A percentile compares a stretch with the other conserved stretches of the same genome.
phyloP scores from a whole-genome alignment of 495 filamentous ascomycete species.

The Lentithecium fluviatile region DNA sequence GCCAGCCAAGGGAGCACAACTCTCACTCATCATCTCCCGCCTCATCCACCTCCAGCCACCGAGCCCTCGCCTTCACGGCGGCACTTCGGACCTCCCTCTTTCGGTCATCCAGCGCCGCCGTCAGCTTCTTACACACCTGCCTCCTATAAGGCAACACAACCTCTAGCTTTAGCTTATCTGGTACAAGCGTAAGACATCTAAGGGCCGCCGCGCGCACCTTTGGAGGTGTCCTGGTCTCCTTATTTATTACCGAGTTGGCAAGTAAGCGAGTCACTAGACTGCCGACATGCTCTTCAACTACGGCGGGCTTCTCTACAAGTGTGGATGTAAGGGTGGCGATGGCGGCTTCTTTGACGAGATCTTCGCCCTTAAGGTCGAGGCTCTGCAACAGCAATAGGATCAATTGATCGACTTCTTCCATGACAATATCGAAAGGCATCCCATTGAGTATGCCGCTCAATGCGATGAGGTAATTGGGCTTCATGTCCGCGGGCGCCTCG shows the following conservation, averaged over 20 bases:
- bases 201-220: constrained; percentile 55
- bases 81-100: constrained; percentile 66
- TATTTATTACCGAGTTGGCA: constrained; percentile 38
- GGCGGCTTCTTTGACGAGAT: constrained; percentile 61
- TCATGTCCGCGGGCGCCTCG: constrained; percentile 46
- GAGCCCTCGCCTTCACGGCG: constrained; percentile 65
- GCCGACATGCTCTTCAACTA: constrained; percentile 58
- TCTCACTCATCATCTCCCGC: constrained; percentile 51
- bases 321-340: constrained; percentile 61
- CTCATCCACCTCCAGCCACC: constrained; percentile 67
- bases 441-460: constrained; percentile 63
- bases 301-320: constrained; percentile 57
- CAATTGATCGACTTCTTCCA: constrained; percentile 58
- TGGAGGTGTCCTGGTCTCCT: constrained; percentile 21
- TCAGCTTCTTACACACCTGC: constrained; percentile 56
- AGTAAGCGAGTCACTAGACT: constrained; percentile 61
- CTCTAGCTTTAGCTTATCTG: constrained; percentile 46
- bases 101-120: constrained; percentile 60
- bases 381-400: constrained; percentile 68
- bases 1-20: background rate
- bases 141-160: constrained; percentile 58
- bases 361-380: constrained; percentile 57
- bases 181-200: constrained; percentile 57
- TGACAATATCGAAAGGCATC: constrained; percentile 59
- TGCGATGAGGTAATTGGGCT: constrained; percentile 65